Conservation (phyloP, 2,329 filamentous ascomycete species). For the Trichocomaceae sp. region DNA sequence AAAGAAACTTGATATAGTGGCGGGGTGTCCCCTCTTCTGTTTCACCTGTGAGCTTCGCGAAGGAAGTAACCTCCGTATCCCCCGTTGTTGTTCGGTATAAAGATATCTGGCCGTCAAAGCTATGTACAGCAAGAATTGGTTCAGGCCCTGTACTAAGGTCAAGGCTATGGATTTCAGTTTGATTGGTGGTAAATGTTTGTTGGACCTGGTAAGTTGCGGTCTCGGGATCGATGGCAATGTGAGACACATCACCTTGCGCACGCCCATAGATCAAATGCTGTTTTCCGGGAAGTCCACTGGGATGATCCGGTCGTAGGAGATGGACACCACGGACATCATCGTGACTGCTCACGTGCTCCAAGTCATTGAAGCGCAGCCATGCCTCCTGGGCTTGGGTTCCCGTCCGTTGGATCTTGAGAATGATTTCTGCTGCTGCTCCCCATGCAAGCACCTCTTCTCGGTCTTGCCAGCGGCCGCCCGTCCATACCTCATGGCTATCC, state of each 20-base stretch:
- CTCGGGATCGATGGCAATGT: slow-evolving; percentile 31
- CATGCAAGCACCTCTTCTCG: slow-evolving; percentile 53
- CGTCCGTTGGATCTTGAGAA: slow-evolving; percentile 45
- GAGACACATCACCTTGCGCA: slow-evolving; percentile 47
- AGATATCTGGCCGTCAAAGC: slow-evolving; percentile 43
- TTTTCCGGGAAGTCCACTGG: slow-evolving; percentile 24
- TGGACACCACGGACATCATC: slow-evolving; percentile 56
- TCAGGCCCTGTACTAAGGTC: slow-evolving; percentile 38
- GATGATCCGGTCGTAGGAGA: slow-evolving; percentile 42
- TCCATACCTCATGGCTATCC: slow-evolving; percentile 52
- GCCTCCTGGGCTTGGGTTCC: slow-evolving; percentile 27
- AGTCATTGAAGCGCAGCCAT: slow-evolving; percentile 50
- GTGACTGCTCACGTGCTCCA: slow-evolving; percentile 45
- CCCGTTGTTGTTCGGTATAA: slow-evolving; percentile 40
- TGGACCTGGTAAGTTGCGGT: slow-evolving; percentile 25
- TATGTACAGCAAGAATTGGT: slow-evolving; percentile 46
- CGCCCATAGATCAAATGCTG: slow-evolving; percentile 51
- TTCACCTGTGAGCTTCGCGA: slow-evolving; percentile 23
- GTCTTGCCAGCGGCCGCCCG: slow-evolving; percentile 40
- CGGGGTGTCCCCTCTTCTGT: slow-evolving; percentile 23
- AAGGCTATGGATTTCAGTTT: slow-evolving; percentile 42
- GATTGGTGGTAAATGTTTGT: slow-evolving; percentile 41
- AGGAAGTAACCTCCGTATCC: slow-evolving; percentile 30
- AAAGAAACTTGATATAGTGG: slow-evolving; percentile 51
- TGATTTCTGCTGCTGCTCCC: slow-evolving; percentile 54